Evolutionary conservation across 2,329 filamentous ascomycete genomes (phyloP).

Genomic region (Pseudopyricularia cyperi): DNA sequence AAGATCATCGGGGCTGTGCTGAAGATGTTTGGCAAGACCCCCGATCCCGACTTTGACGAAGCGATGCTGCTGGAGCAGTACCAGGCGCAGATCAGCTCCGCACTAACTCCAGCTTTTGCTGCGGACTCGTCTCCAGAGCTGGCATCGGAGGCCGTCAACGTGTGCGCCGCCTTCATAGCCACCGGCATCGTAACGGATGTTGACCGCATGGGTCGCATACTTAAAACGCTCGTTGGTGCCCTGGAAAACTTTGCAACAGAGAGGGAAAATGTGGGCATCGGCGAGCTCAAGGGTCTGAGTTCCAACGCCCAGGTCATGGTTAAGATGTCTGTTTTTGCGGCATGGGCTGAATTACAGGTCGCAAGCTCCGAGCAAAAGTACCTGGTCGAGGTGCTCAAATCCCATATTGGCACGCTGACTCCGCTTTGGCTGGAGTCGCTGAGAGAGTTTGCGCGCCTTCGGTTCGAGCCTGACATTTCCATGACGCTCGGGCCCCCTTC

Average conservation of each 20-base stretch:
- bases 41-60: slow-evolving; percentile 96
- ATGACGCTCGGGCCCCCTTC: slow-evolving; percentile 74
- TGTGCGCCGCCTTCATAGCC: slow-evolving; percentile 95
- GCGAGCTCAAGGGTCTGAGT: slow-evolving; percentile 82
- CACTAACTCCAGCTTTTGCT: slow-evolving; percentile 89
- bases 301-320: slow-evolving; percentile 98
- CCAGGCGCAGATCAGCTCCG: slow-evolving; percentile 94
- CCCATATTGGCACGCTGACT: slow-evolving; percentile 79
- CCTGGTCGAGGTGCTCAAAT: slow-evolving; percentile 73
- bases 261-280: slow-evolving; percentile 71
- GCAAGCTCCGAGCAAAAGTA: slow-evolving; percentile 88
- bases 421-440: slow-evolving; percentile 90
- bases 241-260: slow-evolving; percentile 85
- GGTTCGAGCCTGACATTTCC: slow-evolving; percentile 92
- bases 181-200: slow-evolving; percentile 96
- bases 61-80: slow-evolving; percentile 95
- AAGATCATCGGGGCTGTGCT: slow-evolving; percentile 89
- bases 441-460: slow-evolving; percentile 80
- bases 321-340: slow-evolving; percentile 91
- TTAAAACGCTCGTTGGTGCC: slow-evolving; percentile 82
- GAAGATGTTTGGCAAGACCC: slow-evolving; percentile 90
- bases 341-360: slow-evolving; percentile 94
- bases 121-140: slow-evolving; percentile 91
- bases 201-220: slow-evolving; percentile 95
- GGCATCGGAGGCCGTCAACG: slow-evolving; percentile 89